These are phyloP conservation scores for Talaromyces borbonicus DNA, from an alignment of 495 filamentous ascomycete species.

Conservation along the genomic window DNA sequence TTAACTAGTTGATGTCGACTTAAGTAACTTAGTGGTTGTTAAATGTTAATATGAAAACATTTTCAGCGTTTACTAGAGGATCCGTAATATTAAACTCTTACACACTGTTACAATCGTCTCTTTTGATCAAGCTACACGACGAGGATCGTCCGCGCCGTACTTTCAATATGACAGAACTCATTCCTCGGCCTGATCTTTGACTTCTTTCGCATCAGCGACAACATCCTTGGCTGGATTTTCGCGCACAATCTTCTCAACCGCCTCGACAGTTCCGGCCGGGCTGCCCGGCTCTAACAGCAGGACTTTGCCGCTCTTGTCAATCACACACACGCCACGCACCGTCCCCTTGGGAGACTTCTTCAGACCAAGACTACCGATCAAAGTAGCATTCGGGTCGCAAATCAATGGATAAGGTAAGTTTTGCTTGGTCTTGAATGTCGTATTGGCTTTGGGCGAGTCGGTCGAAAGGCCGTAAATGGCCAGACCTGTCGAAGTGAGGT, in stretches of 20 bases:
- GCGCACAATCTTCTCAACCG: constrained; percentile 28
- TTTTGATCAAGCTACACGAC: too few species aligned
- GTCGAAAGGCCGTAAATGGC: constrained; percentile 80
- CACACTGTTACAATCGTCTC: too few species aligned
- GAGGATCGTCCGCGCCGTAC: too few species aligned
- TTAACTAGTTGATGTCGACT: too few species aligned
- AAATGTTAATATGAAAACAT: too few species aligned
- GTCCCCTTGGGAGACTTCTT: constrained; percentile 72
- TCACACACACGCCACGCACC: constrained; percentile 72
- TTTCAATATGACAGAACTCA: background rate
- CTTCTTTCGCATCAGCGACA: background rate
- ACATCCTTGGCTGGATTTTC: background rate
- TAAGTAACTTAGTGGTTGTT: too few species aligned
- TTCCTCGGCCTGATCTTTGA: background rate
- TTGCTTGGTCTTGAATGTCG: constrained; percentile 81
- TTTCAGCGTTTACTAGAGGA: too few species aligned
- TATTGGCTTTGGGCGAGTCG: constrained; percentile 82
- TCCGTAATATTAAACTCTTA: too few species aligned
- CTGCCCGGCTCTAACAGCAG: constrained; percentile 32
- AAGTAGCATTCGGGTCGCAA: constrained; percentile 62
- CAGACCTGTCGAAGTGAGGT: constrained; percentile 70
- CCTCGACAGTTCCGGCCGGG: constrained; percentile 40
- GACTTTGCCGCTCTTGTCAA: constrained; percentile 58
- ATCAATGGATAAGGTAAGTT: constrained; percentile 81
- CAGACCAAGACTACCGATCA: constrained; percentile 67